These are phyloP conservation scores for Aspergillus campestris DNA, from an alignment of 495 filamentous ascomycete species.

Conservation along the genomic window DNA sequence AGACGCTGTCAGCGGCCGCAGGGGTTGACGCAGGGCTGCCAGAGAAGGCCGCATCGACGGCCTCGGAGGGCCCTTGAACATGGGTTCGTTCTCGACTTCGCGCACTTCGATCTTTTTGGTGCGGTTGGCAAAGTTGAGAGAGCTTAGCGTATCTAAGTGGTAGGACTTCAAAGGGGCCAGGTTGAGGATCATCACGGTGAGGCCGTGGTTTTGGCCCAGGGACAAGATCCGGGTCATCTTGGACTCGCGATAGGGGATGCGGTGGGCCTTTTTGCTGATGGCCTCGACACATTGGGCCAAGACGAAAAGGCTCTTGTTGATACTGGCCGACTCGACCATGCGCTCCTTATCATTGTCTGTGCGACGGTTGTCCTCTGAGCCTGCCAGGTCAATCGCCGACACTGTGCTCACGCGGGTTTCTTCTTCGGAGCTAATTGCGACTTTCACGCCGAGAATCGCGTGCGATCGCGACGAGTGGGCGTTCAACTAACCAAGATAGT, in stretches of 20 bases:
- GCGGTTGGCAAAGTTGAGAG: constrained; percentile 87
- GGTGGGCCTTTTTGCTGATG: constrained; percentile 67
- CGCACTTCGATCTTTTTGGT: constrained; percentile 95
- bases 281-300: constrained; percentile 94
- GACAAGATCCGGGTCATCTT: constrained; percentile 97
- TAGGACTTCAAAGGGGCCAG: constrained; percentile 79
- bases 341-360: constrained; percentile 93
- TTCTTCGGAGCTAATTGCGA: constrained; percentile 64
- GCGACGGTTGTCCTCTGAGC: constrained; percentile 89
- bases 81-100: constrained; percentile 87
- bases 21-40: constrained; percentile 56
- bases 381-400: constrained; percentile 93
- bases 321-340: constrained; percentile 91
- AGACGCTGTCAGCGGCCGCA: constrained; percentile 58
- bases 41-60: constrained; percentile 34
- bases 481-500: constrained; percentile 52
- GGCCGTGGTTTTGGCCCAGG: constrained; percentile 88
- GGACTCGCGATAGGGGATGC: constrained; percentile 88
- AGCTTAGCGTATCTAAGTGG: constrained; percentile 88
- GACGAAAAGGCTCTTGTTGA: constrained; percentile 96
- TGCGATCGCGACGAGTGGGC: constrained; percentile 90
- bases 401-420: constrained; percentile 70
- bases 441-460: constrained; percentile 85
- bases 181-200: constrained; percentile 96
- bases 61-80: constrained; percentile 64